Conservation (phyloP, 176 grass and related monocot species). For the Hyparrhenia diplandra region DNA sequence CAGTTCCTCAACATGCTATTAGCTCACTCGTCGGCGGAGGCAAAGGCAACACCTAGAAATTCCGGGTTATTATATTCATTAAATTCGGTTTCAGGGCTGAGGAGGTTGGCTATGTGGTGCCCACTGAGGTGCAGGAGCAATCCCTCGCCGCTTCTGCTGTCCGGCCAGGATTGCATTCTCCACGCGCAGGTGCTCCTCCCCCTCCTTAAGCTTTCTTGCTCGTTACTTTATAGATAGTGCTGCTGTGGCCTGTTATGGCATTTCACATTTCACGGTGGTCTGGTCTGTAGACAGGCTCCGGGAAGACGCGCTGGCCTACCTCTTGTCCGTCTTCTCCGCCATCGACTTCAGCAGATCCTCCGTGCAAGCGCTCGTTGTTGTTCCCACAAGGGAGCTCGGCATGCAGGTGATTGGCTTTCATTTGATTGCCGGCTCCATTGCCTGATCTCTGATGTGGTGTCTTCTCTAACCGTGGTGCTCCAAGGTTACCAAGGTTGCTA, state of each 20-base stretch:
- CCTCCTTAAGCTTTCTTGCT: neutral
- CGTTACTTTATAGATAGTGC: neutral
- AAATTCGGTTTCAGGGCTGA: constrained; percentile 50
- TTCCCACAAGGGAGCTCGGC: constrained; percentile 90
- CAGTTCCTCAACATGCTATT: neutral
- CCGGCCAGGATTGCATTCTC: constrained; percentile 83
- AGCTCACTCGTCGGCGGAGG: neutral
- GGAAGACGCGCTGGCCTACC: constrained; percentile 94
- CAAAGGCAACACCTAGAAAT: neutral
- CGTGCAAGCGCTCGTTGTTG: constrained; percentile 80
- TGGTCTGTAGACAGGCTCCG: constrained; percentile 77
- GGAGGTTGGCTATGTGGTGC: constrained; percentile 59
- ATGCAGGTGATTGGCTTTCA: constrained; percentile 59
- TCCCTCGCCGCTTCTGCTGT: constrained; percentile 70
- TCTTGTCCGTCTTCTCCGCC: constrained; percentile 64
- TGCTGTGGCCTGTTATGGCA: neutral
- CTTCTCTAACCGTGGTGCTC: neutral
- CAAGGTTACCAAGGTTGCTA: constrained; percentile 90
- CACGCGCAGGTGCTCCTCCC: constrained; percentile 70
- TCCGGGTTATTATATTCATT: neutral
- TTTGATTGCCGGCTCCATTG: neutral
- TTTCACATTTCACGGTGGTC: neutral
- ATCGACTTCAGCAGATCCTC: constrained; percentile 70
- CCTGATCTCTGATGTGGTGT: neutral
- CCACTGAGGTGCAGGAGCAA: constrained; percentile 81